phyloP scores from a whole-genome alignment of 371 early-diverging fungal genomes.

The Zopfochytrium polystomum region DNA sequence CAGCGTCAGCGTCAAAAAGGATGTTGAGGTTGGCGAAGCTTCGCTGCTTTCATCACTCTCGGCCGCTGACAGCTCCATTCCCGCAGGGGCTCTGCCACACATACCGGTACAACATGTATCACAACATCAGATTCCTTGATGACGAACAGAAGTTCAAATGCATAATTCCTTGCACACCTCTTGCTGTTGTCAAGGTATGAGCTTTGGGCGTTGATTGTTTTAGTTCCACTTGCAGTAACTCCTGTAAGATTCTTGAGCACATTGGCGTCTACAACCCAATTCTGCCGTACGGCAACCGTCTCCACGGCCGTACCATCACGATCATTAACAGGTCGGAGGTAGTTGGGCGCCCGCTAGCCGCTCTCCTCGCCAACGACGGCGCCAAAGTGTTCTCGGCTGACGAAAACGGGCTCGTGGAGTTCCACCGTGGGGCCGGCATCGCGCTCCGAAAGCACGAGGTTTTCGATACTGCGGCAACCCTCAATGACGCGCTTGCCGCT shows the following conservation, averaged over 20 bases:
- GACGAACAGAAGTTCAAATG: slow-evolving; percentile 78
- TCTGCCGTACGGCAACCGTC: slow-evolving; percentile 87
- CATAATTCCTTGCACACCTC: slow-evolving; percentile 94
- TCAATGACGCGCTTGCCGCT: slow-evolving; percentile 74
- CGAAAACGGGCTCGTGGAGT: slow-evolving; percentile 82
- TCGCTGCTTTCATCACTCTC: not conserved
- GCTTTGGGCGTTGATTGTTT: no score
- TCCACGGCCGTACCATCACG: slow-evolving; percentile 91
- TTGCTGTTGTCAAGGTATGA: slow-evolving; percentile 93
- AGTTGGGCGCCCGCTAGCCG: slow-evolving; percentile 96
- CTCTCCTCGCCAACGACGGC: slow-evolving; percentile 94
- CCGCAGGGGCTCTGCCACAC: slow-evolving; percentile 79
- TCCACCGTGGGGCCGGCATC: slow-evolving; percentile 79
- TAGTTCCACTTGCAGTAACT: no score
- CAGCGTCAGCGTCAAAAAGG: slow-evolving; percentile 81
- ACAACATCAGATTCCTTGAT: slow-evolving; percentile 90
- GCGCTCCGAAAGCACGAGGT: slow-evolving; percentile 75
- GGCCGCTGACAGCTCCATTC: not conserved
- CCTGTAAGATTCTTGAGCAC: slow-evolving; percentile 87
- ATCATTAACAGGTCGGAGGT: slow-evolving; percentile 94
- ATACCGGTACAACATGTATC: slow-evolving; percentile 91
- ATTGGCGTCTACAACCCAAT: slow-evolving; percentile 88
- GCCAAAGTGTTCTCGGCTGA: slow-evolving; percentile 95
- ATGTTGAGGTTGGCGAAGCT: slow-evolving; percentile 67
- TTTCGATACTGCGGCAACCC: slow-evolving; percentile 62